Evolutionary conservation across 2,329 filamentous ascomycete genomes (phyloP).

Genomic region (Alternaria viburni): DNA sequence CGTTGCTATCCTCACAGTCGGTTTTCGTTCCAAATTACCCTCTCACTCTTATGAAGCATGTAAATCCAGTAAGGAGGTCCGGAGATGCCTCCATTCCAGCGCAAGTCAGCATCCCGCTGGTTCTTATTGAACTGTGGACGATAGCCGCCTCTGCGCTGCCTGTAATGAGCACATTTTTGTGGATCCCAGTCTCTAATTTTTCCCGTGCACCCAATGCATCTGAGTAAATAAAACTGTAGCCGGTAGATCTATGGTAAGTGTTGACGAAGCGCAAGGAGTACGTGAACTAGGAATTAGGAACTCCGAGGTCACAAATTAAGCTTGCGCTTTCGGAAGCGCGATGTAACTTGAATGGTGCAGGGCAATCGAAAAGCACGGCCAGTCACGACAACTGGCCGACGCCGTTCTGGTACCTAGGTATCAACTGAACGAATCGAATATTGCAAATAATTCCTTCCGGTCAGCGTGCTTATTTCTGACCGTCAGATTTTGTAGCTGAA

Average conservation of each 20-base stretch:
- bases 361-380: not conserved
- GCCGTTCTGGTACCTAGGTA: not conserved
- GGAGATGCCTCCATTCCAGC: conserved; percentile 42
- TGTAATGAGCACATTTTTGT: conserved; percentile 19
- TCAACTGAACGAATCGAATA: not conserved
- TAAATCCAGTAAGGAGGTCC: conserved; percentile 37
- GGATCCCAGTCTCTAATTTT: not conserved
- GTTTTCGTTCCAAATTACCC: not conserved
- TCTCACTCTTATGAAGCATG: conserved; percentile 31
- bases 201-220: conserved; percentile 16
- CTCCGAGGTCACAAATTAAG: not conserved
- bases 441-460: not conserved
- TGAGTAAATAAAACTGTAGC: conserved; percentile 6
- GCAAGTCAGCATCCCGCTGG: conserved; percentile 31
- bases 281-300: not conserved
- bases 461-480: not conserved
- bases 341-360: not conserved
- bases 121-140: conserved; percentile 34
- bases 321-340: not conserved
- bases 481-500: not conserved
- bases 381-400: not conserved
- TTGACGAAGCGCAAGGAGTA: not conserved
- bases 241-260: not conserved
- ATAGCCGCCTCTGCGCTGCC: conserved; percentile 41
- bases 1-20: not conserved